Evolutionary conservation across 345 rosid genomes (phyloP).

Genomic region (Raphanus raphanistrum): DNA sequence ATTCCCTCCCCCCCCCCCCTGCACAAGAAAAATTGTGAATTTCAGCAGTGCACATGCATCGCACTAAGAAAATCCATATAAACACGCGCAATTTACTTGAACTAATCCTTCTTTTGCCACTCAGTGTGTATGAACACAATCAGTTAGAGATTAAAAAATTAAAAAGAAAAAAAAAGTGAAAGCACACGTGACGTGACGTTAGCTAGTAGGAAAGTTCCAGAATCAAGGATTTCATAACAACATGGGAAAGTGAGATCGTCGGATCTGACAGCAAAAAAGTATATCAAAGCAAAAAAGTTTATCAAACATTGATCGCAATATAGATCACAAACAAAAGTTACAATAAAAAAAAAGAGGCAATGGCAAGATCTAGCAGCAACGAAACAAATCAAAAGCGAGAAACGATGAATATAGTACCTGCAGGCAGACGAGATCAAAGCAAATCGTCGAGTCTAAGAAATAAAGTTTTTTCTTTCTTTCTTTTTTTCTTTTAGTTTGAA

Average conservation of each 20-base stretch:
- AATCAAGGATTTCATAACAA: not conserved
- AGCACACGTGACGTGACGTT: constrained; percentile 10
- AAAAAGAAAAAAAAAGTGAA: not conserved
- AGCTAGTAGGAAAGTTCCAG: constrained; percentile 9
- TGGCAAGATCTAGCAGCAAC: constrained; percentile 25
- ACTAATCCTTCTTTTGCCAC: not conserved
- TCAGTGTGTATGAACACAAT: not conserved
- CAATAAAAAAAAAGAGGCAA: constrained; percentile 4
- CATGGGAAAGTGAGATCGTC: constrained; percentile 8
- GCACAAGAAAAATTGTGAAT: not conserved
- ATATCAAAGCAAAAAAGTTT: not conserved
- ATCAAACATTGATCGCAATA: not conserved
- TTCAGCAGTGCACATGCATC: not conserved
- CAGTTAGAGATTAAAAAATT: not conserved
- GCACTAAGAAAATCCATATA: not conserved
- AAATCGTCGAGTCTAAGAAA: constrained; percentile 23
- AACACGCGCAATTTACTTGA: not conserved
- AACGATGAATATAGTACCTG: constrained; percentile 20
- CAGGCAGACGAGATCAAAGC: constrained; percentile 3
- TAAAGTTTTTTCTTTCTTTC: not conserved
- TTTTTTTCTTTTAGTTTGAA: not conserved
- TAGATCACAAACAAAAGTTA: constrained; percentile 3
- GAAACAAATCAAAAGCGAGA: not conserved
- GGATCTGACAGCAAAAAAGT: constrained; percentile 16
- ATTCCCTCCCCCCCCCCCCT: not conserved